Evolutionary conservation across 495 filamentous ascomycete genomes (phyloP).

Genomic region (Penicillium nucicola): DNA sequence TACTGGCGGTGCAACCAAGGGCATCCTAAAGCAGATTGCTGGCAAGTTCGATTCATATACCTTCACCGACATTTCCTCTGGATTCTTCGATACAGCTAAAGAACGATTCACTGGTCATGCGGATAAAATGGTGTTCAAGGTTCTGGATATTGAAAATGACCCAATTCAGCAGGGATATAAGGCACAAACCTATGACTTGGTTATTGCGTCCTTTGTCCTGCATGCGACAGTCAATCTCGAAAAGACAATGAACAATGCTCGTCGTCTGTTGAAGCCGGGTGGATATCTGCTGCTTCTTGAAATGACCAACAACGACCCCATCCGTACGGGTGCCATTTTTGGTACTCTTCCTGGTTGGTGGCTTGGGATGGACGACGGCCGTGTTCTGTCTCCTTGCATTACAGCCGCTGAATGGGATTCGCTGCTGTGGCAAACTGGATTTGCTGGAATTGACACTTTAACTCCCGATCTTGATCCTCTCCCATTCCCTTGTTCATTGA

Average conservation of each 20-base stretch:
- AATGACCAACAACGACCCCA: too few relatives aligned
- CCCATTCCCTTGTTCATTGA: too few relatives aligned
- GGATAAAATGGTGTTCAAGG: conserved; percentile 41
- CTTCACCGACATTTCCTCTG: conserved; percentile 54
- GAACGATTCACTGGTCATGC: too few relatives aligned
- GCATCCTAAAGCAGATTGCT: conserved; percentile 20
- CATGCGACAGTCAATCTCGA: conserved; percentile 25
- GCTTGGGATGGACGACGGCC: conserved; percentile 10
- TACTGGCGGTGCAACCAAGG: conserved; percentile 43
- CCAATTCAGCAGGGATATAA: conserved; percentile 41
- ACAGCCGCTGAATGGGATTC: background rate
- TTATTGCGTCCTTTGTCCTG: conserved; percentile 28
- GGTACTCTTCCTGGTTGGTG: conserved; percentile 18
- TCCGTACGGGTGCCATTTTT: too few relatives aligned
- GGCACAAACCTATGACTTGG: conserved; percentile 44
- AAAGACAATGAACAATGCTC: conserved; percentile 18
- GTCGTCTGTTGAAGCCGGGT: conserved; percentile 50
- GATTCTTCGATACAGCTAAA: too few relatives aligned
- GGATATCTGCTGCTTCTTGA: too few relatives aligned
- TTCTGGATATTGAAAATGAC: conserved; percentile 41
- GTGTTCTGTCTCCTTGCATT: background rate
- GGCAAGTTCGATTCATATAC: conserved; percentile 38
- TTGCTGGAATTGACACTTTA: too few relatives aligned
- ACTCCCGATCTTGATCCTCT: too few relatives aligned
- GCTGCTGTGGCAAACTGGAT: too few relatives aligned